A percentile compares a stretch with the other conserved stretches of the same genome.
phyloP scores from a whole-genome alignment of 1,284 basidiomycete species.

The Naganishia liquefaciens region DNA sequence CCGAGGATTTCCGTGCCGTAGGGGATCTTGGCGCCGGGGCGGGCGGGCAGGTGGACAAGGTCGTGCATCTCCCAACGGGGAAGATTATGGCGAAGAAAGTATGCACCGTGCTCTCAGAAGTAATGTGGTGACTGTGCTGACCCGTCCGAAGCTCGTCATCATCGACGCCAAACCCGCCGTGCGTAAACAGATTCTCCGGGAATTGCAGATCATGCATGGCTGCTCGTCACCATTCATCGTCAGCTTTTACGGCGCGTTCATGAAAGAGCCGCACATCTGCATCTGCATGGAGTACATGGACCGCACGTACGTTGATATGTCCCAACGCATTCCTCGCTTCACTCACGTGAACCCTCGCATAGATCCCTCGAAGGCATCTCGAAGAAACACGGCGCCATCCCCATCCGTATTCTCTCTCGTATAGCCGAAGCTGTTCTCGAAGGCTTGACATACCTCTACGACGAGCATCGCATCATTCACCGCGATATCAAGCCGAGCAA shows the following conservation, averaged over 20 bases:
- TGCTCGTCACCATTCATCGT: constrained; percentile 92
- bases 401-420: constrained; percentile 83
- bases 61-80: constrained; percentile 85
- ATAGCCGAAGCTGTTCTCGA: constrained; percentile 91
- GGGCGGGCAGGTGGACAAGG: constrained; percentile 93
- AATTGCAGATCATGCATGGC: constrained; percentile 98
- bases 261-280: constrained; percentile 95
- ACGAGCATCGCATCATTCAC: constrained; percentile 98
- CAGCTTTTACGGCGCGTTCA: constrained; percentile 93
- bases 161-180: constrained; percentile 96
- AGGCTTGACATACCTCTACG: constrained; percentile 96
- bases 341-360: neutral
- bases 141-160: constrained; percentile 73
- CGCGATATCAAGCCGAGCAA: constrained; percentile 99
- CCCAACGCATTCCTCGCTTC: neutral
- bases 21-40: constrained; percentile 94
- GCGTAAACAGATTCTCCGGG: constrained; percentile 96
- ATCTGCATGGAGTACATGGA: constrained; percentile 99
- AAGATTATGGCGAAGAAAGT: constrained; percentile 96
- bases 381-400: constrained; percentile 85
- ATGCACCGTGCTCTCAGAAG: constrained; percentile 39
- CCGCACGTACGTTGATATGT: constrained; percentile 52
- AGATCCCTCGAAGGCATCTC: constrained; percentile 84
- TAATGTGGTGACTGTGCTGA: neutral
- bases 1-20: constrained; percentile 79